Base-by-base conservation (phyloP, 2,329 filamentous ascomycete species). In the Fusarium redolens region DNA sequence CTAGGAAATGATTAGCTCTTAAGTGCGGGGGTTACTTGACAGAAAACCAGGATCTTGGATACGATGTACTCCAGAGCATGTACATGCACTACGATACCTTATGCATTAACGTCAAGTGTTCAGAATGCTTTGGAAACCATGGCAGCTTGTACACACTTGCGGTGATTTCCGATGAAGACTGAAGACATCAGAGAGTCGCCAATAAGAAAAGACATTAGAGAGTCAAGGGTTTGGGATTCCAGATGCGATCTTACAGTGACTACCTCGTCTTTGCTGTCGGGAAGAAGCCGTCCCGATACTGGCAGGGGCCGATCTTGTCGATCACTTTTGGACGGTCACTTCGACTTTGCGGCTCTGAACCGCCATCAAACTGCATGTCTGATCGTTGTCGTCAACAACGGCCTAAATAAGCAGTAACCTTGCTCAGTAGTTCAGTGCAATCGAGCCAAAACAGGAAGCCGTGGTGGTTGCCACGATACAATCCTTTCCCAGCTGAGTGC, bases 231-330 rank as follows among this genome's bases (percentile, higher is more conserved):
- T 65, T 44, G 18, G 30, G 59, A 47, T 61, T 70, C 38, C 18
- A 57, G 58, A 60, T 58, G 71, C 61, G 64, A 74, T 69, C 61
- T 67, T 41, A 61, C 55, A 75, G 48, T 43, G 35, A 44, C 61
- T 25, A 50, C 61, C 58, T 71, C 41, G 69, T 68, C 60, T 65
- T 57, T 58, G 44, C 57, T 65, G 50, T 54, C 76, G 76, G 76
- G 35, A 67, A 65, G 56, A 63, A 41, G 56, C 69, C 65, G 68
- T 76, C 71, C 69, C 71, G 76, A 63, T 50, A 31, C 73, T 69
- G 74, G 70, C 74, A 72, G 75, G 69, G 75, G 73, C 56, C 75
- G 71, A 78, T 76, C 76, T 76, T 77, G 76, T 65, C 74, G 76
- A 78, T 78, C 76, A 71, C 63, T 41, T 66, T 59, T 60, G 59